Evolutionary conservation across 306 rosid genomes (phyloP).

Genomic region (Prunus dulcis): DNA sequence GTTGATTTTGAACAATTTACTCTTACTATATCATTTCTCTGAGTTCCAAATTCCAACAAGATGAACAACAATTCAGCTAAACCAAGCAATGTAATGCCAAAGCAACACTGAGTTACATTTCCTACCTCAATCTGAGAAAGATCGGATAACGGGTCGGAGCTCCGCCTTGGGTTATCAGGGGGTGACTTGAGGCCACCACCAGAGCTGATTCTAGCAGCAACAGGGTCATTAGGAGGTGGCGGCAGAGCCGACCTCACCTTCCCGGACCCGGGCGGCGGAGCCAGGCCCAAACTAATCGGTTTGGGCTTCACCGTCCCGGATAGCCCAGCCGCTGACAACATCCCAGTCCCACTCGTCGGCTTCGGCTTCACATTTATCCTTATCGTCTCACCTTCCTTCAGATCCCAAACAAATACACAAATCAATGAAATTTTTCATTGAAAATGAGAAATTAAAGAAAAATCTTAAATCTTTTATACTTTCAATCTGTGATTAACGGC

Average conservation of each 20-base stretch:
- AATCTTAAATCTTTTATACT: slow-evolving; percentile 25
- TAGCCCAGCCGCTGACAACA: slow-evolving; percentile 93
- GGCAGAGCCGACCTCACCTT: slow-evolving; percentile 86
- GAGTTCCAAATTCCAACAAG: background rate
- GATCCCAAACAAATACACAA: slow-evolving; percentile 10
- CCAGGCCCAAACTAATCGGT: slow-evolving; percentile 46
- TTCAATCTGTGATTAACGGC: slow-evolving; percentile 91
- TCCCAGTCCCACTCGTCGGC: slow-evolving; percentile 77
- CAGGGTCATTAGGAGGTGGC: slow-evolving; percentile 95
- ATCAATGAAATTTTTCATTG: background rate
- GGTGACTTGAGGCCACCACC: slow-evolving; percentile 33
- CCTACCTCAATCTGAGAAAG: slow-evolving; percentile 89
- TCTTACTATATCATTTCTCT: background rate
- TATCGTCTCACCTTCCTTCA: slow-evolving; percentile 95
- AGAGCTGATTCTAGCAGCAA: slow-evolving; percentile 59
- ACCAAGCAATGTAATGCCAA: background rate
- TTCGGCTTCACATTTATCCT: slow-evolving; percentile 92
- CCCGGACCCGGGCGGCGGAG: slow-evolving; percentile 86
- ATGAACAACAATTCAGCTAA: background rate
- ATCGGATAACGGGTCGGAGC: slow-evolving; percentile 72
- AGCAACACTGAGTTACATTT: background rate
- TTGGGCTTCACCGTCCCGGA: slow-evolving; percentile 66
- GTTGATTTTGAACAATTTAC: background rate
- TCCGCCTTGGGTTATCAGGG: slow-evolving; percentile 36
- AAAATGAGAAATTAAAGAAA: background rate